phyloP scores from a whole-genome alignment of 306 rosid genomes.

The Adenanthera pavonina region DNA sequence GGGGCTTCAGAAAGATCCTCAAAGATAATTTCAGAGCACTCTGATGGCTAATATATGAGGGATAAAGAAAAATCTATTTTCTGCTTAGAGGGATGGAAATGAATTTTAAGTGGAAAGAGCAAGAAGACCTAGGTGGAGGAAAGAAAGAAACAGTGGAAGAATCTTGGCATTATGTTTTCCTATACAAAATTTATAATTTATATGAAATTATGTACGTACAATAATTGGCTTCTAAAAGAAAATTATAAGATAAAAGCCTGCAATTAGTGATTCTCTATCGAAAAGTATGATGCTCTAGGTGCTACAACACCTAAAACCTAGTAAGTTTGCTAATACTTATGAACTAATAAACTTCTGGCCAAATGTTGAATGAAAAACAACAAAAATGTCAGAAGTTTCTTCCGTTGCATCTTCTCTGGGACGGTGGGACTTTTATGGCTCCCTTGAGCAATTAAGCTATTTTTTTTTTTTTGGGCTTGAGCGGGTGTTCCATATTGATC shows the following conservation, averaged over 20 bases:
- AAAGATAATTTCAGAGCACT: neutral
- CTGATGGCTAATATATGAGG: neutral
- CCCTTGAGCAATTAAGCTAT: neutral
- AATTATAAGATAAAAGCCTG: neutral
- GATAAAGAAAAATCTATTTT: neutral
- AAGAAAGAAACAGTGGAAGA: slow-evolving; percentile 2
- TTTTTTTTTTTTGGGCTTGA: neutral
- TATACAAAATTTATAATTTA: neutral
- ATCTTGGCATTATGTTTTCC: neutral
- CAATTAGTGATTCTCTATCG: neutral
- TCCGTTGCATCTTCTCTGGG: neutral
- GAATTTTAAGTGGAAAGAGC: neutral
- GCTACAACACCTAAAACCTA: slow-evolving; percentile 1
- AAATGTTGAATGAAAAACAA: slow-evolving; percentile 8
- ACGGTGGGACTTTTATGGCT: neutral
- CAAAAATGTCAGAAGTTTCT: neutral
- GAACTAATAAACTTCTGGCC: neutral
- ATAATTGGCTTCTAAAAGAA: neutral
- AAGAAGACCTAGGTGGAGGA: slow-evolving; percentile 1
- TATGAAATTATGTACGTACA: neutral
- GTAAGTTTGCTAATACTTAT: neutral
- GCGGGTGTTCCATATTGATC: neutral
- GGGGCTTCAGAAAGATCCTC: slow-evolving; percentile 4
- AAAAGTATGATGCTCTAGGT: neutral
- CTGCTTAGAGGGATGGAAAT: neutral